These are phyloP conservation scores for Solanum chiquidenum DNA, from an alignment of 257 asterid genomes.

Conservation along the genomic window DNA sequence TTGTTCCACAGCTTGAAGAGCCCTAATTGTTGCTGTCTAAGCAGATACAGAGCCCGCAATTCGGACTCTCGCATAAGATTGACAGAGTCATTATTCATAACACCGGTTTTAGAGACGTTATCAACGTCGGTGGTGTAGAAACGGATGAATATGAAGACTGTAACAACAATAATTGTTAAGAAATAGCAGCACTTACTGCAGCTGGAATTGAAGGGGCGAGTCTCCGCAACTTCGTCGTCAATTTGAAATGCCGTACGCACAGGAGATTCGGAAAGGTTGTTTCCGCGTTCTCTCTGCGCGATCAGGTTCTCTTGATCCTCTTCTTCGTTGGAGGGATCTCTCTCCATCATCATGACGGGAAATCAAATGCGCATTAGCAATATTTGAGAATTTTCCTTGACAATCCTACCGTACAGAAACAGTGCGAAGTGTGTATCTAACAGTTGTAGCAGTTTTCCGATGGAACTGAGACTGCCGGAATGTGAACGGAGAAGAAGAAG, in stretches of 20 bases:
- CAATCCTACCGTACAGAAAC: background rate
- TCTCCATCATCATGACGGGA: slow-evolving; percentile 24
- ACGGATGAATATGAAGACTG: slow-evolving; percentile 43
- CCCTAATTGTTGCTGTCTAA: slow-evolving; percentile 67
- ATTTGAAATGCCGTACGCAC: slow-evolving; percentile 16
- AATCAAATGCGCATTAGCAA: background rate
- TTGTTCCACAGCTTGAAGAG: slow-evolving; percentile 62
- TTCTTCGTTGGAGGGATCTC: slow-evolving; percentile 74
- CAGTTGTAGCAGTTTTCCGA: background rate
- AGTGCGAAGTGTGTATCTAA: background rate
- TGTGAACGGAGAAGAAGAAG: background rate
- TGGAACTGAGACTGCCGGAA: background rate
- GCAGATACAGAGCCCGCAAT: slow-evolving; percentile 58
- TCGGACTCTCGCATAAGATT: slow-evolving; percentile 84
- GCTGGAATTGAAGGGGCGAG: slow-evolving; percentile 22
- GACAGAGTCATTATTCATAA: slow-evolving; percentile 22
- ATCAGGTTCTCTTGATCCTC: slow-evolving; percentile 67
- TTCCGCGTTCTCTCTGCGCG: slow-evolving; percentile 37
- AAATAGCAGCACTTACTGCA: slow-evolving; percentile 47
- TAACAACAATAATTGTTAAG: slow-evolving; percentile 39
- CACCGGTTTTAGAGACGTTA: slow-evolving; percentile 35
- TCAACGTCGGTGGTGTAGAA: slow-evolving; percentile 51
- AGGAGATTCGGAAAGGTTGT: slow-evolving; percentile 26
- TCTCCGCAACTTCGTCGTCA: slow-evolving; percentile 2
- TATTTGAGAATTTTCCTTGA: background rate